Base-by-base conservation (phyloP, 306 rosid genomes). In the Sindora glabra region DNA sequence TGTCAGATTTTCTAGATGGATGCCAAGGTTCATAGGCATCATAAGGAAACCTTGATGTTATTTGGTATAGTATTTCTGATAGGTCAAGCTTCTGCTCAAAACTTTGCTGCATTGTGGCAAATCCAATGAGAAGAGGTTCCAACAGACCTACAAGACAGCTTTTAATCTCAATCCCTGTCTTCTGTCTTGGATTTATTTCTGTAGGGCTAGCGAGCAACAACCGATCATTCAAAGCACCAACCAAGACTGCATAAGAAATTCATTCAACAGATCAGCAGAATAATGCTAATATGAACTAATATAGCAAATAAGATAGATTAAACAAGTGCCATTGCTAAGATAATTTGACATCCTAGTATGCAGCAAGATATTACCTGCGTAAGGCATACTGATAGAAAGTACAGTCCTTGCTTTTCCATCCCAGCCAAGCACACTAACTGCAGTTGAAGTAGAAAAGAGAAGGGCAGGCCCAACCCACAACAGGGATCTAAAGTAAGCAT, bases 111-210 rank as follows among this genome's bases (percentile, higher is more conserved):
- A 94, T 94, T 41, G 99, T 86, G 64, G 90, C 72, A 82, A 94
- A 94, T 75, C 99, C 99, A 64, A 89, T 84, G 56, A 94, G 95
- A 84, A 94, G 94, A 51, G 99, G 97, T 71, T 94, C 99, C 52
- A 94, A 97, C 65, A 94, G 94, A 74, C 99, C 99, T 73, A 94
- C 87, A 61, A 89, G 99, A 71, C 99, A 94, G 64, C 97, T 86
- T 81, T 85, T 94, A 74, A 94, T 62, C 80, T 89, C 99, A 72
- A 89, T 64, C 32, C 80, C 81, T 80, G 80, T 89, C 79, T 77
- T 94, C 67, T 89, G 97, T 65, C 73, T 84, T 32, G 99, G 97
- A 76, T 78, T 94, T 70, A 86, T 77, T 65, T 89, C 99, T 16
- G 99, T 73, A 13, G 94, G 90, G 75, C 69, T 82, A 29, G 95